Percentiles rank a stretch among this genome's conserved stretches.
Conservation (phyloP, 495 filamentous ascomycete genomes). For the Jackrogersella minutella region DNA sequence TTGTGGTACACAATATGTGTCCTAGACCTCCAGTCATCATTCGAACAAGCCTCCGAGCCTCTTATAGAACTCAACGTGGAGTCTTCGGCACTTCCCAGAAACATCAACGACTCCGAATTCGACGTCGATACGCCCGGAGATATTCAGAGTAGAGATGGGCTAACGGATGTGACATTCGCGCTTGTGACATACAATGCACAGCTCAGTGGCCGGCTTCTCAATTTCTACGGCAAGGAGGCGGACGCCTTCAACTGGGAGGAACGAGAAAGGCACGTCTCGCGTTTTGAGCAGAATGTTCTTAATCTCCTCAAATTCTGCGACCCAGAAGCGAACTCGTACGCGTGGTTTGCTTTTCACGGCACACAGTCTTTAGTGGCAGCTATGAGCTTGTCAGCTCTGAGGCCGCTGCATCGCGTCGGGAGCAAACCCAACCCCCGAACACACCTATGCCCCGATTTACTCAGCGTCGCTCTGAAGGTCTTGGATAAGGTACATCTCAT, state of each 20-base stretch:
- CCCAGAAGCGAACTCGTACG: slow-evolving; percentile 24
- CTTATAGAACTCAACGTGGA: slow-evolving; percentile 4
- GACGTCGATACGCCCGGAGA: slow-evolving; percentile 7
- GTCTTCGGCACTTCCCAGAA: not conserved
- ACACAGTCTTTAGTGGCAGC: slow-evolving; percentile 17
- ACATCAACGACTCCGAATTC: slow-evolving; percentile 28
- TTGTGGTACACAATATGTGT: slow-evolving; percentile 33
- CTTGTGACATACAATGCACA: slow-evolving; percentile 26
- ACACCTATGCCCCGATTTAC: not conserved
- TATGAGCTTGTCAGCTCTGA: slow-evolving; percentile 15
- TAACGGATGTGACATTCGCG: slow-evolving; percentile 25
- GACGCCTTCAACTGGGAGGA: not conserved
- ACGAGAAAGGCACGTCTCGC: slow-evolving; percentile 1
- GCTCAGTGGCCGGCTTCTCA: slow-evolving; percentile 11
- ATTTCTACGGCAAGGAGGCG: slow-evolving; percentile 1
- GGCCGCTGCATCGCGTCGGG: not conserved
- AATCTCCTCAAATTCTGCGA: slow-evolving; percentile 28
- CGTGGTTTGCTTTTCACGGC: slow-evolving; percentile 29
- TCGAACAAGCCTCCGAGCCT: slow-evolving; percentile 19
- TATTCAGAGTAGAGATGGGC: not conserved
- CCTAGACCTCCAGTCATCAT: slow-evolving; percentile 24
- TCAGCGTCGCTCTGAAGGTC: not conserved
- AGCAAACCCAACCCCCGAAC: not conserved
- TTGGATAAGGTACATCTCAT: slow-evolving; percentile 29
- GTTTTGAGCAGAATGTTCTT: slow-evolving; percentile 14